Evolutionary conservation across 805 yeast genomes (phyloP).

Genomic region (Brettanomyces nanus): DNA sequence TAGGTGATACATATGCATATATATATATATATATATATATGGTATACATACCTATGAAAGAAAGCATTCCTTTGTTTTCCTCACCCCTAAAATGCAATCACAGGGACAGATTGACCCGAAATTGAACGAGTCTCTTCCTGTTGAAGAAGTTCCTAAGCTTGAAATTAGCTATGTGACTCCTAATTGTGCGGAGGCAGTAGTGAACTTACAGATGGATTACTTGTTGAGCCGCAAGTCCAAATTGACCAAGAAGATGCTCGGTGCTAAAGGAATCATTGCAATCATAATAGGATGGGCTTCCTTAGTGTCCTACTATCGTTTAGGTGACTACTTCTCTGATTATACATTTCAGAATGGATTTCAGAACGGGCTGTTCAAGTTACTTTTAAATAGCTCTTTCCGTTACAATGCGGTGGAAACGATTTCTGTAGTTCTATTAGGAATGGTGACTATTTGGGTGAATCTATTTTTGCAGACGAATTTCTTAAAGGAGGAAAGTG

Average conservation of each 20-base stretch:
- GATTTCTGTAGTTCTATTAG: constrained; percentile 31
- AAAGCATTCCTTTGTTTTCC: too few relatives aligned
- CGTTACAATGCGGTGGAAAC: constrained; percentile 24
- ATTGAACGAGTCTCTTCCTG: constrained; percentile 47
- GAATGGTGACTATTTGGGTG: constrained; percentile 33
- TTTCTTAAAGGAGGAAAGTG: constrained; percentile 36
- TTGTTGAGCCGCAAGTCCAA: constrained; percentile 38
- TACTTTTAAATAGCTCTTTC: constrained; percentile 17
- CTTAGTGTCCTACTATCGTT: constrained; percentile 9
- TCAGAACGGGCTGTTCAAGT: constrained; percentile 7
- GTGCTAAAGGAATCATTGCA: constrained; percentile 35
- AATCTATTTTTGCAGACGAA: constrained; percentile 36
- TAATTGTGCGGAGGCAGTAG: constrained; percentile 47
- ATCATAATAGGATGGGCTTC: constrained; percentile 19
- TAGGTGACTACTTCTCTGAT: constrained; percentile 16
- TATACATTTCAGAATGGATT: constrained; percentile 15
- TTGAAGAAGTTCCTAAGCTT: constrained; percentile 44
- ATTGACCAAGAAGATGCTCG: constrained; percentile 37
- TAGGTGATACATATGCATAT: too few relatives aligned
- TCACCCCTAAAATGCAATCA: constrained; percentile 26
- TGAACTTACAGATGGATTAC: constrained; percentile 58
- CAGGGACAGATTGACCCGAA: constrained; percentile 36
- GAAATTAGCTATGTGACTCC: constrained; percentile 44
- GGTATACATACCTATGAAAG: too few relatives aligned
- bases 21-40: too few relatives aligned